These are phyloP conservation scores for Exophiala bonariae DNA, from an alignment of 2,329 filamentous ascomycete genomes.

Conservation along the genomic window DNA sequence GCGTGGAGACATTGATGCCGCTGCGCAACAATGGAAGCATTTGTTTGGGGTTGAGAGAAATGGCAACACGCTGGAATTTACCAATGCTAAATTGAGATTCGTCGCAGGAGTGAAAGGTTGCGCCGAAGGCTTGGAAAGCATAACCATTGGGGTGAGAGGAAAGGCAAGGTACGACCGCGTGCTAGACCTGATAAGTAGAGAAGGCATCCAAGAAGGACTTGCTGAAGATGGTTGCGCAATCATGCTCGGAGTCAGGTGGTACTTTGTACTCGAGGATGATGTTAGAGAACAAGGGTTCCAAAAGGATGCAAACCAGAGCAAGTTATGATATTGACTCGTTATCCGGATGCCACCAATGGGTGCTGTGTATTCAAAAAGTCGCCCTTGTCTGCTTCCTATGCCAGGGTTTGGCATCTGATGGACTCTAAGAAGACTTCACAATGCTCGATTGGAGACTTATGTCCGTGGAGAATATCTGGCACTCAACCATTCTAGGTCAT, in stretches of 20 bases:
- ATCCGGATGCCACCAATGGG: too few relatives aligned
- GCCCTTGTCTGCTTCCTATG: too few relatives aligned
- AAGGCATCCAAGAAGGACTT: slow-evolving; percentile 32
- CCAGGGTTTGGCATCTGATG: too few relatives aligned
- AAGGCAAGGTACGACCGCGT: slow-evolving; percentile 34
- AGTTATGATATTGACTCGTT: slow-evolving; percentile 1
- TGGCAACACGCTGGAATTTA: slow-evolving; percentile 30
- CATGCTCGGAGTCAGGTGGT: slow-evolving; percentile 42
- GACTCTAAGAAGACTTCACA: too few relatives aligned
- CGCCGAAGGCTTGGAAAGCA: slow-evolving; percentile 38
- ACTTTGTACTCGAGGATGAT: slow-evolving; percentile 29
- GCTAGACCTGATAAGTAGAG: slow-evolving; percentile 31
- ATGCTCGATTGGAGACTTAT: too few relatives aligned
- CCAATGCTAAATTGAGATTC: slow-evolving; percentile 39
- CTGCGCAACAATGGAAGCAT: slow-evolving; percentile 41
- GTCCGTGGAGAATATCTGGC: slow-evolving; percentile 18
- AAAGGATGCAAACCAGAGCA: slow-evolving; percentile 2
- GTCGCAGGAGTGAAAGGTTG: slow-evolving; percentile 33
- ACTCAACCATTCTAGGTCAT: slow-evolving; percentile 24
- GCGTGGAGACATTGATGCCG: slow-evolving; percentile 37
- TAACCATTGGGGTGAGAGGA: slow-evolving; percentile 40
- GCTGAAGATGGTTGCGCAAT: slow-evolving; percentile 35
- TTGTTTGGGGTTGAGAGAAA: slow-evolving; percentile 35
- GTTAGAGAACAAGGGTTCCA: not conserved
- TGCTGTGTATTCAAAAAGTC: too few relatives aligned